A percentile compares a stretch with the other conserved stretches of the same genome.
These are phyloP conservation scores for Cryphonectria radicalis DNA, from an alignment of 2,329 filamentous ascomycete genomes.

Conservation along the genomic window DNA sequence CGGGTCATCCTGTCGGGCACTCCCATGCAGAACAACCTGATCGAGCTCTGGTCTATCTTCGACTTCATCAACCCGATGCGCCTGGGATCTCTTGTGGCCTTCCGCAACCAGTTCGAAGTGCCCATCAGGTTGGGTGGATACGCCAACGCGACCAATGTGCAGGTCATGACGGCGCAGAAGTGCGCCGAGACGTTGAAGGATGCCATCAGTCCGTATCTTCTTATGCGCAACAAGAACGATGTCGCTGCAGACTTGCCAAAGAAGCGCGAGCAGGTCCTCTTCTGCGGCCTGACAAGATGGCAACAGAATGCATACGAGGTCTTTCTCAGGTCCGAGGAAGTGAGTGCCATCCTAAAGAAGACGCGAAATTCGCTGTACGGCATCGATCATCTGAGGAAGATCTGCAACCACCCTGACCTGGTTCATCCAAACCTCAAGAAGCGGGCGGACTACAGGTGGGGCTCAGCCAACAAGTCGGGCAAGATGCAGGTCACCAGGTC, in stretches of 20 bases:
- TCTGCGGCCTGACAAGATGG: slow-evolving; percentile 84
- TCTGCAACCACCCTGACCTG: slow-evolving; percentile 96
- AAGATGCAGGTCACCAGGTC: slow-evolving; percentile 96
- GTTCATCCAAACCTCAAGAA: slow-evolving; percentile 62
- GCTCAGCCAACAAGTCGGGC: slow-evolving; percentile 77
- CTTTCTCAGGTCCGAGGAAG: slow-evolving; percentile 82
- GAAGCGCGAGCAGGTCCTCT: slow-evolving; percentile 94
- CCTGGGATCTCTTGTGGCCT: slow-evolving; percentile 87
- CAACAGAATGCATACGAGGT: slow-evolving; percentile 81
- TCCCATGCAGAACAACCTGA: slow-evolving; percentile 95
- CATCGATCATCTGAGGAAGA: slow-evolving; percentile 90
- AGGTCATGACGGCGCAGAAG: slow-evolving; percentile 92
- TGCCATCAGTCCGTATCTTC: slow-evolving; percentile 87
- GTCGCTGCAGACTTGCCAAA: slow-evolving; percentile 92
- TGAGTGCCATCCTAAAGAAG: slow-evolving; percentile 77
- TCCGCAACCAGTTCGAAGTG: slow-evolving; percentile 88
- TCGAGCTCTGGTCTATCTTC: slow-evolving; percentile 95
- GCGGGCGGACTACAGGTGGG: slow-evolving; percentile 75
- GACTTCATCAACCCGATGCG: slow-evolving; percentile 98
- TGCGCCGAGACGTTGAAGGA: slow-evolving; percentile 94
- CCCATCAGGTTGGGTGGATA: slow-evolving; percentile 94
- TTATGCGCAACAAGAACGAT: slow-evolving; percentile 91
- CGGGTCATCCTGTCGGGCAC: slow-evolving; percentile 94
- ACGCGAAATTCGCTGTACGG: slow-evolving; percentile 83
- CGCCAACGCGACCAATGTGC: slow-evolving; percentile 89